phyloP scores from a whole-genome alignment of 768 basidiomycete species.

The Boletus eberwhitei region DNA sequence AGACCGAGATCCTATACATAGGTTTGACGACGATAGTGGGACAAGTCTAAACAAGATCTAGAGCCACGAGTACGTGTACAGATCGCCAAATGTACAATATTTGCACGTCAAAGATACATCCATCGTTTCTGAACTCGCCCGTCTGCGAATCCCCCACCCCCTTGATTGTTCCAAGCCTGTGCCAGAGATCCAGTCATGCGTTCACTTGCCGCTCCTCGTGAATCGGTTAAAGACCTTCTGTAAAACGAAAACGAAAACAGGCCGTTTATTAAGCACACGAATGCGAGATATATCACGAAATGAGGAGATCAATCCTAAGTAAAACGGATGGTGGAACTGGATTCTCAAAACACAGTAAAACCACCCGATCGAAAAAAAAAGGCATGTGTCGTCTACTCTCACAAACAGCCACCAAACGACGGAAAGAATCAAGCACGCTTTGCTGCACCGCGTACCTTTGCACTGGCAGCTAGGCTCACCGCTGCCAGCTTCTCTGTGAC shows the following conservation, averaged over 20 bases:
- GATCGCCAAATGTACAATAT: constrained; percentile 2
- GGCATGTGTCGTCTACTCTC: neutral
- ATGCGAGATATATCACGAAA: constrained; percentile 6
- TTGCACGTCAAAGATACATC: neutral
- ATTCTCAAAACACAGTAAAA: neutral
- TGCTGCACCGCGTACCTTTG: constrained; percentile 27
- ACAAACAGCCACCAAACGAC: neutral
- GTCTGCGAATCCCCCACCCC: neutral
- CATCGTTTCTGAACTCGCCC: neutral
- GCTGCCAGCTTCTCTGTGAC: constrained; percentile 25
- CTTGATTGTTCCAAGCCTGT: neutral
- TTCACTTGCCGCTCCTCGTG: constrained; percentile 24
- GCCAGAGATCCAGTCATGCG: neutral
- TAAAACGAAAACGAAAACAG: constrained; percentile 9
- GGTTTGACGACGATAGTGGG: neutral
- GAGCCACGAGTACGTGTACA: neutral
- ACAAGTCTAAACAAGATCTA: neutral
- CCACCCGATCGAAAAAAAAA: neutral
- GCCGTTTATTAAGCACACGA: constrained; percentile 24
- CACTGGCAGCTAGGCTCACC: constrained; percentile 30
- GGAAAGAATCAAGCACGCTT: constrained; percentile 13
- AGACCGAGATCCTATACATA: neutral
- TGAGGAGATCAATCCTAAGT: neutral
- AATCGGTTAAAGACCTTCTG: constrained; percentile 30
- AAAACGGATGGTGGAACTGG: neutral